Evolutionary conservation across 2,329 filamentous ascomycete species (phyloP).

Genomic region (Arthrobotrys musiformis): DNA sequence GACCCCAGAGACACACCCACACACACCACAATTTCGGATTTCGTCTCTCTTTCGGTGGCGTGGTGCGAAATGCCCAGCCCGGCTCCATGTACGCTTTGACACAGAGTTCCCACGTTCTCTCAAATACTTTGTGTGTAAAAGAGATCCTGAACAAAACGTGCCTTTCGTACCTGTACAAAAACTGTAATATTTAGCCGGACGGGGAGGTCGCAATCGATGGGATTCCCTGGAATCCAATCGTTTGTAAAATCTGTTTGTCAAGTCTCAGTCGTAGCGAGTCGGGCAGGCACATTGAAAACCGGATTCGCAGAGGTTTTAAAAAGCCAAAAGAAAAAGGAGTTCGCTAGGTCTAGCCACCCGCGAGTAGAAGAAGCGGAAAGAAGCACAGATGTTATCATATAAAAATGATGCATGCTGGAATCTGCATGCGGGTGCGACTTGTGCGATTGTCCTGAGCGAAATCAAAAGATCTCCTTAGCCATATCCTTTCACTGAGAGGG

Average conservation of each 20-base stretch:
- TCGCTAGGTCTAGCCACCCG: slow-evolving; percentile 8
- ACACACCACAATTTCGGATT: slow-evolving; percentile 42
- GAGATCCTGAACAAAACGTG: slow-evolving; percentile 6
- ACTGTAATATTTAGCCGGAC: slow-evolving; percentile 38
- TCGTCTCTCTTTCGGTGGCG: slow-evolving; percentile 43
- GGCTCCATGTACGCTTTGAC: slow-evolving; percentile 51
- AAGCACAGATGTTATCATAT: slow-evolving; percentile 18
- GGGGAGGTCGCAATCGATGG: slow-evolving; percentile 34
- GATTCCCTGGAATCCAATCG: slow-evolving; percentile 46
- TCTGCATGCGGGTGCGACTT: slow-evolving; percentile 31
- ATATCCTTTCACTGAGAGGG: slow-evolving; percentile 2
- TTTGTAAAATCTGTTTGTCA: slow-evolving; percentile 16
- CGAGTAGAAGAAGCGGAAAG: slow-evolving; percentile 12
- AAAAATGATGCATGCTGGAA: slow-evolving; percentile 2
- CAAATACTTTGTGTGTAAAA: background rate
- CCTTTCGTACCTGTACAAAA: slow-evolving; percentile 8
- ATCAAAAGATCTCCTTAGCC: slow-evolving; percentile 27
- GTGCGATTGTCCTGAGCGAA: slow-evolving; percentile 36
- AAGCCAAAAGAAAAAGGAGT: slow-evolving; percentile 5
- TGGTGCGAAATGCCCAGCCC: slow-evolving; percentile 38
- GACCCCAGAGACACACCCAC: slow-evolving; percentile 8
- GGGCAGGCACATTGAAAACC: slow-evolving; percentile 21
- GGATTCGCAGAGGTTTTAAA: slow-evolving; percentile 20
- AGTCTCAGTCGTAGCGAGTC: slow-evolving; percentile 31
- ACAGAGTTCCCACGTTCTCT: slow-evolving; percentile 12